These are phyloP conservation scores for Croton laevigatus DNA, from an alignment of 441 rosid species.

Conservation along the genomic window DNA sequence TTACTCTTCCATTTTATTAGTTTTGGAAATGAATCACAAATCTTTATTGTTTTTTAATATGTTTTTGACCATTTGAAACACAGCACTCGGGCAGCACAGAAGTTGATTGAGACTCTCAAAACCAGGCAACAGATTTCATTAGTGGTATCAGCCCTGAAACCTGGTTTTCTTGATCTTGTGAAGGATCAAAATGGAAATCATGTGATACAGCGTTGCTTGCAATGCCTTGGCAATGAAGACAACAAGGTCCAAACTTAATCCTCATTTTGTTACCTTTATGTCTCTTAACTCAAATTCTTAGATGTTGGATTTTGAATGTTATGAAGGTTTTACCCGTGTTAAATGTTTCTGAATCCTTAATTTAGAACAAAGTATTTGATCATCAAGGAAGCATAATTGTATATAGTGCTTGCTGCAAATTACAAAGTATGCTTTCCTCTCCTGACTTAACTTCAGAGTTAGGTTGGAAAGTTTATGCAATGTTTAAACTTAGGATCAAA, in stretches of 20 bases:
- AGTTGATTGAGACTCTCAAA: constrained; percentile 63
- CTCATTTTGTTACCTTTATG: background rate
- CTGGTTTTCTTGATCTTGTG: constrained; percentile 62
- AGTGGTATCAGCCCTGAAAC: constrained; percentile 49
- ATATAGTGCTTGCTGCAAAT: background rate
- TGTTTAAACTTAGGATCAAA: background rate
- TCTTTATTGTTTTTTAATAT: background rate
- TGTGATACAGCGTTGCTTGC: constrained; percentile 78
- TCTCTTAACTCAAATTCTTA: background rate
- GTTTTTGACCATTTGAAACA: constrained; percentile 13
- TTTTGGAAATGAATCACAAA: background rate
- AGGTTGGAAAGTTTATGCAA: background rate
- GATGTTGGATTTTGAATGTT: background rate
- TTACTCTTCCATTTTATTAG: background rate
- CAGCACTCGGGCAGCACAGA: constrained; percentile 87
- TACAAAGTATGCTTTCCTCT: background rate
- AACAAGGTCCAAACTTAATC: constrained; percentile 44
- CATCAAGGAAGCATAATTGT: background rate
- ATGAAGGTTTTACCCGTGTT: background rate
- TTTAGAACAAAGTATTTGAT: background rate
- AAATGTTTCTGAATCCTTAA: background rate
- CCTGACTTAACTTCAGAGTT: constrained; percentile 1
- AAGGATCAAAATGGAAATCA: constrained; percentile 81
- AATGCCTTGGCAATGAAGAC: constrained; percentile 47
- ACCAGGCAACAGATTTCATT: constrained; percentile 55